Evolutionary conservation across 78 protist genomes (phyloP).

Genomic region (Polysphondylium violaceum): DNA sequence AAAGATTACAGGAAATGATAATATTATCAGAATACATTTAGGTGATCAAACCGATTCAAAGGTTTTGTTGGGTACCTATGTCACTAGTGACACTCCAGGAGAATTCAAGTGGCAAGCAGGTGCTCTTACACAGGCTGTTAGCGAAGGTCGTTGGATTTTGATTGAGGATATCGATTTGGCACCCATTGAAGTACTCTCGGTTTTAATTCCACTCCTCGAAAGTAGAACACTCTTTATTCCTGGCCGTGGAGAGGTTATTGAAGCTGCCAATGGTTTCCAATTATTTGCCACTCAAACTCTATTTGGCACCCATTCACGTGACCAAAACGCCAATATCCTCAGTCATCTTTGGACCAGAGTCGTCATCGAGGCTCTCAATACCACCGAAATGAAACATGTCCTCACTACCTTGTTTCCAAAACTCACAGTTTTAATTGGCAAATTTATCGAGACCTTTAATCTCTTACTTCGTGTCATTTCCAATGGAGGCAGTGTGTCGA

Average conservation of each 20-base stretch:
- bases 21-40: slow-evolving; percentile 88
- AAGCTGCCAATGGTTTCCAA: slow-evolving; percentile 93
- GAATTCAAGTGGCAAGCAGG: slow-evolving; percentile 97
- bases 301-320: slow-evolving; percentile 64
- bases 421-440: slow-evolving; percentile 45
- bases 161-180: slow-evolving; percentile 97
- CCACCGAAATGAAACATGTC: slow-evolving; percentile 62
- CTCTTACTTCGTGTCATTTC: slow-evolving; percentile 21
- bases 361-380: slow-evolving; percentile 30
- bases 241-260: slow-evolving; percentile 85
- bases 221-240: slow-evolving; percentile 85
- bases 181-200: slow-evolving; percentile 93
- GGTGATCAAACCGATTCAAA: slow-evolving; percentile 96
- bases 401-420: slow-evolving; percentile 64
- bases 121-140: slow-evolving; percentile 89
- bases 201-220: slow-evolving; percentile 92
- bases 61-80: slow-evolving; percentile 94
- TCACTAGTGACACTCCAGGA: slow-evolving; percentile 94
- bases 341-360: slow-evolving; percentile 78
- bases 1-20: slow-evolving; percentile 50
- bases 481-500: not conserved
- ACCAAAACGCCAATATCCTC: slow-evolving; percentile 60
- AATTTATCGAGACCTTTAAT: slow-evolving; percentile 79
- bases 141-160: slow-evolving; percentile 94
- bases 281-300: slow-evolving; percentile 93